These are phyloP conservation scores for Grosmannia clavigera DNA, from an alignment of 2,329 filamentous ascomycete genomes.

Conservation along the genomic window DNA sequence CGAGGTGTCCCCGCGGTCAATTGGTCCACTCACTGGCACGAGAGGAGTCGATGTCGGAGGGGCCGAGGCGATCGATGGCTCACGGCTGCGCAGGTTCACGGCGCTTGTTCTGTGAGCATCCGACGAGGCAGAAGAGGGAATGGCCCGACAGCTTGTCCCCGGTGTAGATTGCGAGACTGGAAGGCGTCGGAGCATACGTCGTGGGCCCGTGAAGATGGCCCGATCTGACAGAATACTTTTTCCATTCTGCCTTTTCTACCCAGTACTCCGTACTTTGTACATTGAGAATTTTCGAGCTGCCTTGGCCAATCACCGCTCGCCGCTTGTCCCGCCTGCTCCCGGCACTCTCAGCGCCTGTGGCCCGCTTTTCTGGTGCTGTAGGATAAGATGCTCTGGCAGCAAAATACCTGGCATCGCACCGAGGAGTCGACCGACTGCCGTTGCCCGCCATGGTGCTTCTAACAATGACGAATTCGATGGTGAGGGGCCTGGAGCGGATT, in stretches of 20 bases:
- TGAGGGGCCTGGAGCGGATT: slow-evolving; percentile 41
- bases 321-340: not conserved
- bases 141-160: not conserved
- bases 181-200: not conserved
- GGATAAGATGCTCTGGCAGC: not conserved
- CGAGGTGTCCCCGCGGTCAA: not conserved
- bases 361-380: not conserved
- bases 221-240: not conserved
- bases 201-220: not conserved
- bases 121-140: no score
- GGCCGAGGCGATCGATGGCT: not conserved
- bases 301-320: not conserved
- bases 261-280: not conserved
- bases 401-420: not conserved
- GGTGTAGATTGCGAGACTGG: not conserved
- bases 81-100: not conserved
- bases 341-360: not conserved
- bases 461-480: slow-evolving; percentile 59
- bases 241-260: not conserved
- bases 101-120: not conserved
- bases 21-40: not conserved
- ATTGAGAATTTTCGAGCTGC: not conserved
- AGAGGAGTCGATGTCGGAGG: not conserved
- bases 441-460: slow-evolving; percentile 54
- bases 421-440: no score